Percentiles rank a stretch among this genome's conserved stretches.
phyloP scores from a whole-genome alignment of 495 filamentous ascomycete species.

The Cercophora sp. region DNA sequence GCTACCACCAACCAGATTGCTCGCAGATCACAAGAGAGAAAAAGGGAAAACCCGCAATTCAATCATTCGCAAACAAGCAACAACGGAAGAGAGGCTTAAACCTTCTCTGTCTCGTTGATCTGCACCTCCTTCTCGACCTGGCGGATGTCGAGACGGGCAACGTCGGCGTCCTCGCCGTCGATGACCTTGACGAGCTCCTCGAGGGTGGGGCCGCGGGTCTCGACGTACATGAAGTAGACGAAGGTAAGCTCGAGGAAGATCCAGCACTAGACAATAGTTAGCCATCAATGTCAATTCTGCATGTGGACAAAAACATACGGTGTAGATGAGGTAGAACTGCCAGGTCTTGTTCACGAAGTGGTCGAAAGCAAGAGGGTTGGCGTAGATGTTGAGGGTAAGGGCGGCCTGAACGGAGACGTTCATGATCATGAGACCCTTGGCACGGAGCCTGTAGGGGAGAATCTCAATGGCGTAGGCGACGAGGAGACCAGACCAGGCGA shows the following conservation, averaged over 20 bases:
- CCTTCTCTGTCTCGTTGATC: constrained; percentile 26
- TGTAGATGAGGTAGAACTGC: constrained; percentile 64
- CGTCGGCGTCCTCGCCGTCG: constrained; percentile 53
- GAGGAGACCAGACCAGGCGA: constrained; percentile 62
- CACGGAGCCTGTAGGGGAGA: constrained; percentile 66
- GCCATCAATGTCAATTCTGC: background rate
- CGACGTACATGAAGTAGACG: constrained; percentile 63
- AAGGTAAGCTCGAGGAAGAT: constrained; percentile 55
- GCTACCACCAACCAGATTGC: too few species aligned
- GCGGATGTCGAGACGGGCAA: constrained; percentile 38
- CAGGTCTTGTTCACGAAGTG: constrained; percentile 44
- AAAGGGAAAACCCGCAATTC: background rate
- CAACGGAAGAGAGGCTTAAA: too few species aligned
- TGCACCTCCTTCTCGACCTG: constrained; percentile 36
- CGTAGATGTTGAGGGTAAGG: constrained; percentile 52
- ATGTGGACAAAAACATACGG: constrained; percentile 22
- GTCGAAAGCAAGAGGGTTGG: constrained; percentile 59
- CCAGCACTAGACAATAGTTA: constrained; percentile 37
- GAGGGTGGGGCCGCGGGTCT: constrained; percentile 60
- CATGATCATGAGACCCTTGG: constrained; percentile 52
- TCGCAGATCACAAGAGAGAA: background rate
- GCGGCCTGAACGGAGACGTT: constrained; percentile 49
- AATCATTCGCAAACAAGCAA: too few species aligned
- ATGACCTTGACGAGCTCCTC: constrained; percentile 63
- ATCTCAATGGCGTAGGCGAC: constrained; percentile 67